Conservation (phyloP, 768 basidiomycete genomes). For the Auricularia sp. region DNA sequence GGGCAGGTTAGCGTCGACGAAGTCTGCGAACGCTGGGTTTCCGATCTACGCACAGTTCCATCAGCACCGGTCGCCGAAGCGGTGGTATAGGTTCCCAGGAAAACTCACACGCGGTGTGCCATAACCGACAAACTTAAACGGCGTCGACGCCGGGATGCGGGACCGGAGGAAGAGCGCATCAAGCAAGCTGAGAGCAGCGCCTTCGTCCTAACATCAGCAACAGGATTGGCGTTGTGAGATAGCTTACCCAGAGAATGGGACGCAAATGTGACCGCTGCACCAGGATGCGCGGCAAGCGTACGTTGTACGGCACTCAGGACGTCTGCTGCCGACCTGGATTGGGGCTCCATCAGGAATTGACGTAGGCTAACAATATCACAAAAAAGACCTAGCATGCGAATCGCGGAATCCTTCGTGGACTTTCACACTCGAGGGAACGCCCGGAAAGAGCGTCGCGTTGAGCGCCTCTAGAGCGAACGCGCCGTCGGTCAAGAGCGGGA, state of each 20-base stretch:
- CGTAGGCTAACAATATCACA: no score
- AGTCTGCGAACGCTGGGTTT: no score
- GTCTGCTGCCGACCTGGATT: conserved; percentile 8
- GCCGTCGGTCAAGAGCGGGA: conserved; percentile 32
- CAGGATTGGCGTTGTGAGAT: not conserved
- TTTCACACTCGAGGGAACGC: conserved; percentile 30
- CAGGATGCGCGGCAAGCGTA: conserved; percentile 13
- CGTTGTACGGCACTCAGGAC: conserved; percentile 22
- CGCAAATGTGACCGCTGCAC: conserved; percentile 18
- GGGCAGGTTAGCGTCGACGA: no score
- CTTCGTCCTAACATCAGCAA: conserved; percentile 3
- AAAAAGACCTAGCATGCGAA: no score
- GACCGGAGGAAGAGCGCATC: conserved; percentile 32
- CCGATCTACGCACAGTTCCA: no score
- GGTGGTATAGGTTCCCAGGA: not conserved
- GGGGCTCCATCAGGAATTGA: no score
- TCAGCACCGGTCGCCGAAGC: no score
- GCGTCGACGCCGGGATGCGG: conserved; percentile 23
- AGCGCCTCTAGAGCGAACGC: conserved; percentile 28
- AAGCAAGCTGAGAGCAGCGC: conserved; percentile 29
- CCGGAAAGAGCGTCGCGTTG: conserved; percentile 39
- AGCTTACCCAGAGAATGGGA: conserved; percentile 29
- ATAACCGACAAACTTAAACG: conserved; percentile 24
- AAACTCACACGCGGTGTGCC: conserved; percentile 28
- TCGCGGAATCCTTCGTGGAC: conserved; percentile 39